These are phyloP conservation scores for Glycine tomentella DNA, from an alignment of 306 rosid species.

Conservation along the genomic window DNA sequence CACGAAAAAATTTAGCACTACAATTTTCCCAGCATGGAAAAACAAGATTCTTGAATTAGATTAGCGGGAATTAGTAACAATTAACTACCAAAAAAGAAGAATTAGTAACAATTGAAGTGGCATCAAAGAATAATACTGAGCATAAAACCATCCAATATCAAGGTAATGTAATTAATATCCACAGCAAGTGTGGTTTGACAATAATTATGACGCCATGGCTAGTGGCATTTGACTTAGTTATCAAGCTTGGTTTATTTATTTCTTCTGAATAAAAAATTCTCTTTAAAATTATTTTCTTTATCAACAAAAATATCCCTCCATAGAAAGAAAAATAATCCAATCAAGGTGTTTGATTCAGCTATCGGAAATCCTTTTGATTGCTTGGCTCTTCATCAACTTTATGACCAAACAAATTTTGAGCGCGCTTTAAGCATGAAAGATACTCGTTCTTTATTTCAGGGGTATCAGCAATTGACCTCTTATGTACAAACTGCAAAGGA, in stretches of 20 bases:
- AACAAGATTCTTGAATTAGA: not conserved
- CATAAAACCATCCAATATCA: slow-evolving; percentile 18
- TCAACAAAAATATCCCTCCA: not conserved
- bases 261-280: slow-evolving; percentile 42
- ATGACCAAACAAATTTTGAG: slow-evolving; percentile 56
- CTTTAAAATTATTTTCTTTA: not conserved
- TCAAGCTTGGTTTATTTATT: slow-evolving; percentile 39
- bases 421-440: slow-evolving; percentile 73
- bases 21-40: not conserved
- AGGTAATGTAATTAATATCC: not conserved
- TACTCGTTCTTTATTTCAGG: slow-evolving; percentile 74
- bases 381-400: slow-evolving; percentile 34
- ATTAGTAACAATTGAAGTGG: not conserved
- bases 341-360: slow-evolving; percentile 61
- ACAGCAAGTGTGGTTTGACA: not conserved
- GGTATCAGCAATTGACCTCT: slow-evolving; percentile 55
- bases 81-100: no score
- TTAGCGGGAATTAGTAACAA: not conserved
- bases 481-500: slow-evolving; percentile 63
- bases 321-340: not conserved
- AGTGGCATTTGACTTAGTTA: slow-evolving; percentile 13
- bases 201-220: not conserved
- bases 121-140: not conserved
- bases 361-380: slow-evolving; percentile 39
- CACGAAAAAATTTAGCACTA: not conserved